Evolutionary conservation across 306 rosid species (phyloP), one percentile per base, ranked within the genome.

Genomic region (Heteromeles arbutifolia): DNA sequence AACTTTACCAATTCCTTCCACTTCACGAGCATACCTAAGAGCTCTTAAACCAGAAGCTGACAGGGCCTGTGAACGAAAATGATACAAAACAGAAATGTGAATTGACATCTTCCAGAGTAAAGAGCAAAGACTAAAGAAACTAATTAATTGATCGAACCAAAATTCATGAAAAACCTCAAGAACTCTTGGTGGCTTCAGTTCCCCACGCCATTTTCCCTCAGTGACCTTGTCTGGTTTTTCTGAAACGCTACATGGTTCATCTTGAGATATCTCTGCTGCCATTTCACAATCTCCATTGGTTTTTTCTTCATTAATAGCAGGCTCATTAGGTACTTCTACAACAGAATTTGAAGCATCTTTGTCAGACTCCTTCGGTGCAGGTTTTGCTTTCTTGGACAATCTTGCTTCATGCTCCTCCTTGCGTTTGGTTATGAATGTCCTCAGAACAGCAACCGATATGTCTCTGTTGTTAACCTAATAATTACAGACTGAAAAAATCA

Each of bases 1-100:
- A 88, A 96, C 99, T 78, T 90, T 89, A 73, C 91, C 99, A 77
- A 96, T 82, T 37, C 97, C 98, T 70, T 90, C 97, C 41, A 96
- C 77, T 90, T 96, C 99, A 52, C 97, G 87, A 58, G 98, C 98
- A 80, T 96, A 96, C 83, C 99, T 86, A 52, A 96, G 93, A 72
- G 99, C 92, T 85, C 99, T 92, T 82, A 96, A 80, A 72, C 99
- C 98, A 70, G 99, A 90, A 81, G 99, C 99, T 21, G 99, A 93
- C 84, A 96, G 81, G 53, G 99, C 99, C 99, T 95, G 76, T 19
- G 61, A 59, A 74, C n/a, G 8, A 52, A 75, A 75, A 76, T 69
- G 37, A 73, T 18, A 74, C 58, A 69, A 75, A 22, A 26, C 13
- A 72, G 54, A 68, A 62, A 34, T 31, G 59, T 39, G 24, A 5